These are phyloP conservation scores for Cytidiella melzeri DNA, from an alignment of 768 basidiomycete genomes.

Conservation along the genomic window DNA sequence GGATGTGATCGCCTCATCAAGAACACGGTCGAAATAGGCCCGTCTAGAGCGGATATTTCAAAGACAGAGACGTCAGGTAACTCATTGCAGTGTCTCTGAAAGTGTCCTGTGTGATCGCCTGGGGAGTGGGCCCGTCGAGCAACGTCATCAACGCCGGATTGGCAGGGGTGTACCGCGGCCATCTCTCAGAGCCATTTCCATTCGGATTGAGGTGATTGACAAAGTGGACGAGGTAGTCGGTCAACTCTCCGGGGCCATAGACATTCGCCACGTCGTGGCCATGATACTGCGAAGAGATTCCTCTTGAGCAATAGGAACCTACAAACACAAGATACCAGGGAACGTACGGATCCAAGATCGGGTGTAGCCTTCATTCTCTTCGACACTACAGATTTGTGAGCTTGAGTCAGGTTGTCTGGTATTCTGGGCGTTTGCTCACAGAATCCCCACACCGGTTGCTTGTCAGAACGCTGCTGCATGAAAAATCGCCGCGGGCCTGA, in stretches of 20 bases:
- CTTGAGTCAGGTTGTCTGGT: neutral
- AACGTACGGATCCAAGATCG: neutral
- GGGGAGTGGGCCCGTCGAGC: neutral
- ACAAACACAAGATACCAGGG: slow-evolving; percentile 1
- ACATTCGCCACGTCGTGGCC: slow-evolving; percentile 18
- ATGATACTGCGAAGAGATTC: neutral
- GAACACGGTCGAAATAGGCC: no score
- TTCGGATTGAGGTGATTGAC: slow-evolving; percentile 26
- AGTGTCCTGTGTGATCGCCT: neutral
- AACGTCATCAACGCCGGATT: neutral
- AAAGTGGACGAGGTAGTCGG: slow-evolving; percentile 27
- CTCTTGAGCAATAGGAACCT: neutral
- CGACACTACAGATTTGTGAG: neutral
- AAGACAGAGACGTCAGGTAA: neutral
- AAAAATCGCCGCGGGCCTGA: slow-evolving; percentile 22
- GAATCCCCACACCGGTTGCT: slow-evolving; percentile 17
- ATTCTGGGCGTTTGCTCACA: slow-evolving; percentile 4
- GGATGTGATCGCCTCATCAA: no score
- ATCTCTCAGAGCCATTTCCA: slow-evolving; percentile 13
- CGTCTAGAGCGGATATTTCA: no score
- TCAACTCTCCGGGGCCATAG: slow-evolving; percentile 19
- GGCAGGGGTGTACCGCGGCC: slow-evolving; percentile 19
- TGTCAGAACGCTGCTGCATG: slow-evolving; percentile 13
- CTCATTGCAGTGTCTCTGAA: neutral
- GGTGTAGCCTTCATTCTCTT: neutral